Evolutionary conservation across 1,284 basidiomycete species (phyloP).

Genomic region (Mycosarcoma mackinlayi): DNA sequence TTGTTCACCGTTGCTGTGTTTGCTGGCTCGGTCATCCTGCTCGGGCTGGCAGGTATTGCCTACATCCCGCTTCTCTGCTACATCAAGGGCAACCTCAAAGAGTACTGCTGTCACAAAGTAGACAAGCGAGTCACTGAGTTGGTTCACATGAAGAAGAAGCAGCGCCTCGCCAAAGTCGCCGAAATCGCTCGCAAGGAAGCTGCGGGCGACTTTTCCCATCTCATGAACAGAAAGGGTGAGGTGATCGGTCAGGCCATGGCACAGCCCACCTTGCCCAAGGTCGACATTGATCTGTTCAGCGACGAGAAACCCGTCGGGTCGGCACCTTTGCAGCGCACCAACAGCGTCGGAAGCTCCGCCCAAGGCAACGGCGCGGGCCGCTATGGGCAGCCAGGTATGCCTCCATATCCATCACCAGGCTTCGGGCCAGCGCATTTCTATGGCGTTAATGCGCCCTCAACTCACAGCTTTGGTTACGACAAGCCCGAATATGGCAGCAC

Average conservation of each 20-base stretch:
- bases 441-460: slow-evolving; percentile 32
- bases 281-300: slow-evolving; percentile 83
- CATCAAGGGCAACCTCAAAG: slow-evolving; percentile 93
- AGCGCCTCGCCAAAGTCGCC: slow-evolving; percentile 83
- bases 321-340: slow-evolving; percentile 27
- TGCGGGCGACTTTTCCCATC: slow-evolving; percentile 84
- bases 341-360: slow-evolving; percentile 42
- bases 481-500: slow-evolving; percentile 49
- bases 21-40: slow-evolving; percentile 80
- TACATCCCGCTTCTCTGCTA: slow-evolving; percentile 93
- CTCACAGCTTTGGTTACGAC: slow-evolving; percentile 28
- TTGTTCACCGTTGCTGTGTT: slow-evolving; percentile 91
- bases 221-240: slow-evolving; percentile 93
- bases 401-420: slow-evolving; percentile 27
- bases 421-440: slow-evolving; percentile 39
- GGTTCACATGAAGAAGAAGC: slow-evolving; percentile 89
- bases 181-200: slow-evolving; percentile 90
- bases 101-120: slow-evolving; percentile 98
- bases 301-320: slow-evolving; percentile 71
- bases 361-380: slow-evolving; percentile 29
- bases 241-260: slow-evolving; percentile 82
- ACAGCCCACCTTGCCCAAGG: slow-evolving; percentile 94
- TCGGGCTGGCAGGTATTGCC: slow-evolving; percentile 84
- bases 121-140: slow-evolving; percentile 94
- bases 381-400: slow-evolving; percentile 22